Conservation (phyloP, 176 grass and related monocot species). For the Neostapfia colusana region DNA sequence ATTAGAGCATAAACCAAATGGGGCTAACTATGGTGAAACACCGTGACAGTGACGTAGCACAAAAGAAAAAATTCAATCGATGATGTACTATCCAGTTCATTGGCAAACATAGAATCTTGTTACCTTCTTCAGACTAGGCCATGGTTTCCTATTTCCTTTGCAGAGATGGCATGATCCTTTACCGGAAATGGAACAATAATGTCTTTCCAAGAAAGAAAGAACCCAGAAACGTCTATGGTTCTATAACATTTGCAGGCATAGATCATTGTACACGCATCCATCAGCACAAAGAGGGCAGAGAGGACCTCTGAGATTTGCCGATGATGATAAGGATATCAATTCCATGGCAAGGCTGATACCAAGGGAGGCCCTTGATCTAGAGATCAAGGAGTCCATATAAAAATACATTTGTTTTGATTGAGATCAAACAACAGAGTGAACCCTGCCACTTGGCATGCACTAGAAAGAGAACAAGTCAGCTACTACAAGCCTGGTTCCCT, state of each 20-base stretch:
- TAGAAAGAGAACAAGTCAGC: slow-evolving; percentile 30
- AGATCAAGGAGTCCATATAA: slow-evolving; percentile 36
- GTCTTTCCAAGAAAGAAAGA: no score
- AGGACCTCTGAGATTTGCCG: not conserved
- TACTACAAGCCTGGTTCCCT: not conserved
- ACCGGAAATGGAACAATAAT: no score
- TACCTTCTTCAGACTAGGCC: no score
- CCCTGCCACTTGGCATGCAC: slow-evolving; percentile 33
- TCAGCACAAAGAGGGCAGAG: not conserved
- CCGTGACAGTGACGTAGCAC: not conserved
- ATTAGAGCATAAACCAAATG: slow-evolving; percentile 12
- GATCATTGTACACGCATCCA: not conserved
- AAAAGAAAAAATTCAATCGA: not conserved
- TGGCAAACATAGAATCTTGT: no score
- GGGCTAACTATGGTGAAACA: not conserved
- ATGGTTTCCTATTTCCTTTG: no score
- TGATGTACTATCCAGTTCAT: no score
- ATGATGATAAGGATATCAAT: slow-evolving; percentile 22
- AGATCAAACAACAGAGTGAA: slow-evolving; percentile 5
- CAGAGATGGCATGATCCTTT: no score
- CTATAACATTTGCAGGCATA: no score
- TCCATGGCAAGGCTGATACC: not conserved
- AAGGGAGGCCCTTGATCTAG: slow-evolving; percentile 31
- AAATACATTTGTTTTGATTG: slow-evolving; percentile 27
- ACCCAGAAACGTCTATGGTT: no score